Percentiles rank a stretch among this genome's conserved stretches.
Conservation (phyloP, 2,329 filamentous ascomycete genomes). For the Ceratocystis huliohia region DNA sequence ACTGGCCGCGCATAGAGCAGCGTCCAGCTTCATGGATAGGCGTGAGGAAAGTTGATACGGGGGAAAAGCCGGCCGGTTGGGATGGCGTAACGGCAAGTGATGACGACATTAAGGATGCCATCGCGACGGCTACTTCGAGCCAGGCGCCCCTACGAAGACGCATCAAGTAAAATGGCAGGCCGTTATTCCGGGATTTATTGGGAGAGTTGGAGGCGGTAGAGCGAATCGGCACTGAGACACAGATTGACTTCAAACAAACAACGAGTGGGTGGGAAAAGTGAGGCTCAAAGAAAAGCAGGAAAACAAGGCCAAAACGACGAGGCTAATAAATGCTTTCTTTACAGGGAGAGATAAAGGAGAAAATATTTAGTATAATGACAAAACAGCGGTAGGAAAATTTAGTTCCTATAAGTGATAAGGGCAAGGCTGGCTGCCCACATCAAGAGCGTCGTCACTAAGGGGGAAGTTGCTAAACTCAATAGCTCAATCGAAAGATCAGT, state of each 20-base stretch:
- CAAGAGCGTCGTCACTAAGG: not conserved
- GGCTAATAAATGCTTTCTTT: not conserved
- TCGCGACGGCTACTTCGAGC: not conserved
- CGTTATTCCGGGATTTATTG: not conserved
- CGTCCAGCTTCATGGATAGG: slow-evolving; percentile 71
- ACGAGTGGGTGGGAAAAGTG: not conserved
- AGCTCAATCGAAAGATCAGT: not conserved
- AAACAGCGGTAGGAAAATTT: not conserved
- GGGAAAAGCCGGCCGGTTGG: not conserved
- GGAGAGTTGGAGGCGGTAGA: not conserved
- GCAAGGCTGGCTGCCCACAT: not conserved
- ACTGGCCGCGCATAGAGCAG: slow-evolving; percentile 83
- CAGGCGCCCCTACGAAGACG: slow-evolving; percentile 2
- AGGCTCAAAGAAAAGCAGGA: not conserved
- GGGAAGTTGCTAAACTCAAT: not conserved
- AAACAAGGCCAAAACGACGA: not conserved
- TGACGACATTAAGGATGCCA: not conserved
- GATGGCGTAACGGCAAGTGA: slow-evolving; percentile 22
- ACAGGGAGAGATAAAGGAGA: not conserved
- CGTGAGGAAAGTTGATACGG: slow-evolving; percentile 27
- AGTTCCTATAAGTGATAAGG: not conserved
- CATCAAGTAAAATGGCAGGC: not conserved
- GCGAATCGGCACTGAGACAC: not conserved
- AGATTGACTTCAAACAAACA: not conserved
- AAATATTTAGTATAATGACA: not conserved